Evolutionary conservation across 306 rosid species (phyloP), one percentile per base, ranked within the genome.

Genomic region (Fagus sylvatica): DNA sequence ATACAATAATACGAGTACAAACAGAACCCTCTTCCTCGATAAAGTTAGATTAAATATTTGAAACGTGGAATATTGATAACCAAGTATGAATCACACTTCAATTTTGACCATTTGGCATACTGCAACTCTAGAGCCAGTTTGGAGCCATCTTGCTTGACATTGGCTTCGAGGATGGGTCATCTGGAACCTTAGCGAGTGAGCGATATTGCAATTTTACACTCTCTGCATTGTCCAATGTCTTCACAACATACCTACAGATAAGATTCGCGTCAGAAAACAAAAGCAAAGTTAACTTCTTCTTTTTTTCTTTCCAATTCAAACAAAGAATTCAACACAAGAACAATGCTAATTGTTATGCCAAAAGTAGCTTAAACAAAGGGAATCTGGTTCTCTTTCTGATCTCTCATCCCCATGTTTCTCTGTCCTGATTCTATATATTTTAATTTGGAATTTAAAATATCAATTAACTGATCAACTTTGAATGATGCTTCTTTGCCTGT

Each of bases 141-240:
- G 98, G 90, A 30, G 84, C 77, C 81, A 83, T 74, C 91, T 91
- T 95, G 87, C 79, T 84, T n/a, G 96, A 75, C 77, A 86, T 77
- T 19, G 88, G 87, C 84, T 91, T 95, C 3, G 84, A 62, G 54
- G 93, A 70, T 72, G 87, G 74, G 71, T 87, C 94, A 34, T 88
- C 87, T 5, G 84, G 75, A 80, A 90, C 96, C 82, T 88, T 96
- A 5, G 98, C 91, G 34, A 96, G 97, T 19, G 99, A 96, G 22
- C 99, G 97, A 84, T 93, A 93, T 87, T 96, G 99, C 87, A 96
- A 86, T 79, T 96, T 96, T 32, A 96, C 99, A 75, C 99, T 96
- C 90, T 96, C 99, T 39, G 99, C 99, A 54, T 91, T 96, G 92
- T 96, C 99, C 90, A 93, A 66, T 53, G 99, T 96, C 92, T 96